A percentile compares a stretch with the other conserved stretches of the same genome.
Evolutionary conservation across 192 early-diverging fungal species (phyloP).

Genomic region (Entrophospora sp.): DNA sequence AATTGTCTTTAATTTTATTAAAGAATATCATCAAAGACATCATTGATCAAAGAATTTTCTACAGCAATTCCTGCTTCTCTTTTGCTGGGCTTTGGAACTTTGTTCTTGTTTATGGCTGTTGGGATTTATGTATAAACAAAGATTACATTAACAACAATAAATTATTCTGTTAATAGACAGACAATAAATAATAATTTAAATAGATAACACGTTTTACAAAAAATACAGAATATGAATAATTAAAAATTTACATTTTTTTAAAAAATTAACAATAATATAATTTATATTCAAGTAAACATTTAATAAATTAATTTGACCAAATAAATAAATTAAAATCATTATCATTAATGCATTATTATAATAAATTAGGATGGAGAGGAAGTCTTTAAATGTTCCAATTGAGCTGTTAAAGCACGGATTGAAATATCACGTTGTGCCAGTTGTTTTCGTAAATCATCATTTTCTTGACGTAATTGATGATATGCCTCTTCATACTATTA

Average conservation of each 20-base stretch:
- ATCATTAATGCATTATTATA: too few relatives aligned
- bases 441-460: conserved; percentile 71
- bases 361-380: conserved; percentile 21
- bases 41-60: conserved; percentile 18
- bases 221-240: too few relatives aligned
- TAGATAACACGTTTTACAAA: too few relatives aligned
- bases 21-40: conserved; percentile 1
- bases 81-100: conserved; percentile 27
- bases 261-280: too few relatives aligned
- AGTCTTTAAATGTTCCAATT: conserved; percentile 49
- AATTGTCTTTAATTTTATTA: background rate
- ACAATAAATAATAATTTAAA: too few relatives aligned
- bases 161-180: too few relatives aligned
- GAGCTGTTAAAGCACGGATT: conserved; percentile 73
- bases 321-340: too few relatives aligned
- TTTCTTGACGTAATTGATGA: conserved; percentile 66
- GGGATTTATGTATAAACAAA: conserved; percentile 37
- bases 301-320: too few relatives aligned
- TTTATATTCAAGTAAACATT: too few relatives aligned
- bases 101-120: conserved; percentile 32
- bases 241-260: too few relatives aligned
- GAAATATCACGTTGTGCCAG: conserved; percentile 61
- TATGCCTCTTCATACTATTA: conserved; percentile 66
- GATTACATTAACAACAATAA: too few relatives aligned
- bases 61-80: conserved; percentile 27